Evolutionary conservation across 805 yeast genomes (phyloP).

Genomic region (Nakazawaea holstii): DNA sequence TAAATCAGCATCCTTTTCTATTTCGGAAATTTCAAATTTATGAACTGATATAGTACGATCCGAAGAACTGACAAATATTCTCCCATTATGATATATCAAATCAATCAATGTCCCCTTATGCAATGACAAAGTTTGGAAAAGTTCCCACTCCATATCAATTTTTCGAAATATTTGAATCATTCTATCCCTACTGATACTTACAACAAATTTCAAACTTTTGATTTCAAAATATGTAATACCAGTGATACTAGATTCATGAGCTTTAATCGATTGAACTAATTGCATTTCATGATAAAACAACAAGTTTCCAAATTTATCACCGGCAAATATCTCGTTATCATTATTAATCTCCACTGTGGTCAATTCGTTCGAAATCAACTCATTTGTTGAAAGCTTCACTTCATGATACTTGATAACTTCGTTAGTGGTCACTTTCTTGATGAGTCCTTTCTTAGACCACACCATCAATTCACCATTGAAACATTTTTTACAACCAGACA

Average conservation of each 20-base stretch:
- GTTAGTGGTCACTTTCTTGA: conserved; percentile 23
- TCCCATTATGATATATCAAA: conserved; percentile 24
- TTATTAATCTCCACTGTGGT: conserved; percentile 32
- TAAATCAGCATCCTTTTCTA: conserved; percentile 17
- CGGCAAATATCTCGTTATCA: conserved; percentile 28
- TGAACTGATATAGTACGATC: conserved; percentile 60
- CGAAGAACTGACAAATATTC: conserved; percentile 49
- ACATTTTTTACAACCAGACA: conserved; percentile 34
- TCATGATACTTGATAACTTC: conserved; percentile 11
- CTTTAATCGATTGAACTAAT: conserved; percentile 27
- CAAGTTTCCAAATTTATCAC: conserved; percentile 45
- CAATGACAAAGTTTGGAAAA: conserved; percentile 53
- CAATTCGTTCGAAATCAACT: conserved; percentile 33
- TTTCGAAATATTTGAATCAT: conserved; percentile 50
- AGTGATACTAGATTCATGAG: conserved; percentile 49
- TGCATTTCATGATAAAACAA: conserved; percentile 17
- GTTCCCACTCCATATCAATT: conserved; percentile 33
- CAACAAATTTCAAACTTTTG: conserved; percentile 25
- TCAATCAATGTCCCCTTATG: conserved; percentile 51
- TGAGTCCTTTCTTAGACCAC: conserved; percentile 38
- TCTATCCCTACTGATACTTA: conserved; percentile 54
- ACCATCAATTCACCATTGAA: conserved; percentile 25
- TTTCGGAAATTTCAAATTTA: conserved; percentile 23
- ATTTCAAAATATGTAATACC: conserved; percentile 33
- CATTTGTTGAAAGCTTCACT: conserved; percentile 21